Percentiles rank a stretch among this genome's conserved stretches.
Conservation (phyloP, 371 early-diverging fungal genomes). For the Dichotomocladium elegans region DNA sequence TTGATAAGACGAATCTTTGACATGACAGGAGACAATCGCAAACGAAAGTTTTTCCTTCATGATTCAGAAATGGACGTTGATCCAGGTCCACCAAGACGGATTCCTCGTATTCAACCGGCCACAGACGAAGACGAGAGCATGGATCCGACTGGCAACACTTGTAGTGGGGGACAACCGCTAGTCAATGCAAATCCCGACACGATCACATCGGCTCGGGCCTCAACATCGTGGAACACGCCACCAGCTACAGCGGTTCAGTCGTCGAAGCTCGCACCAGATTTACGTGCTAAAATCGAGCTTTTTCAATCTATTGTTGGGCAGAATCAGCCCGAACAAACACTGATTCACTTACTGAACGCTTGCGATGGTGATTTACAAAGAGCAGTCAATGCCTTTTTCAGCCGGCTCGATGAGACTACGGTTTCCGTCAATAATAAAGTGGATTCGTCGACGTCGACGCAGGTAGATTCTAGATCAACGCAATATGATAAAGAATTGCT, state of each 20-base stretch:
- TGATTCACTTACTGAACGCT: constrained; percentile 1
- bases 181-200: not conserved
- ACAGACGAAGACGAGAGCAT: not conserved
- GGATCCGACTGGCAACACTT: not conserved
- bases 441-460: not conserved
- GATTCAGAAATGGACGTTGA: not conserved
- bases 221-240: not conserved
- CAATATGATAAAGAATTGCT: too few relatives aligned
- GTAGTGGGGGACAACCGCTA: not conserved
- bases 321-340: not conserved
- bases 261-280: not conserved
- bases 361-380: constrained; percentile 10
- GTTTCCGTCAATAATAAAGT: not conserved
- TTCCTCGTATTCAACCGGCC: not conserved
- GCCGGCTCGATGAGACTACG: not conserved
- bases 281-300: not conserved
- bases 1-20: too few relatives aligned
- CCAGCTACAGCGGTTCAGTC: not conserved
- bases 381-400: constrained; percentile 6
- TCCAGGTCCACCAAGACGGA: not conserved
- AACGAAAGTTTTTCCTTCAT: constrained; percentile 1
- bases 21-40: not conserved
- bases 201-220: not conserved
- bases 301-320: constrained; percentile 5
- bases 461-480: too few relatives aligned